Evolutionary conservation across 2,329 filamentous ascomycete species (phyloP).

Genomic region (Colletotrichum brevisporum): DNA sequence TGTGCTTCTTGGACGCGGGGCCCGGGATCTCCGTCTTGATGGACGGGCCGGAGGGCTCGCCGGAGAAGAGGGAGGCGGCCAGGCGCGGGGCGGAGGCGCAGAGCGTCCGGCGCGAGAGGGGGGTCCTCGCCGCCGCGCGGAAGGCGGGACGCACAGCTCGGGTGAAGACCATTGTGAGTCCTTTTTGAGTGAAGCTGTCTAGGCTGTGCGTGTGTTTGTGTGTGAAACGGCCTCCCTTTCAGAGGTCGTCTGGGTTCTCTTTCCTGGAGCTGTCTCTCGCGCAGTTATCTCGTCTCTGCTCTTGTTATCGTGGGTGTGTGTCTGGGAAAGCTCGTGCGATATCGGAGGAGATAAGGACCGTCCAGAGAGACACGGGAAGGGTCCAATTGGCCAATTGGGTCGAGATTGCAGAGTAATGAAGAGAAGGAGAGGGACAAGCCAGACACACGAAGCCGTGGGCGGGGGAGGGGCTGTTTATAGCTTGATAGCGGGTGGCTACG

Average conservation of each 20-base stretch:
- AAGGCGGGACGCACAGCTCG: slow-evolving; percentile 38
- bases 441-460: neutral
- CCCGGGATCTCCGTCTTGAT: slow-evolving; percentile 79
- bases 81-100: slow-evolving; percentile 35
- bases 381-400: slow-evolving; percentile 23
- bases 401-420: neutral
- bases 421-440: neutral
- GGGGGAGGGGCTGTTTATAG: slow-evolving; percentile 39
- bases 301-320: neutral
- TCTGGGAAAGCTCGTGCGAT: slow-evolving; percentile 10
- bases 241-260: neutral
- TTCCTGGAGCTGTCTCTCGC: neutral
- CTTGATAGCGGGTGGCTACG: slow-evolving; percentile 36
- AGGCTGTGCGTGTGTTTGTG: slow-evolving; percentile 7
- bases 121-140: slow-evolving; percentile 26
- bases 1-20: slow-evolving; percentile 78
- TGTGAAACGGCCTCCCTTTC: neutral
- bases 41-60: slow-evolving; percentile 66
- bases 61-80: slow-evolving; percentile 53
- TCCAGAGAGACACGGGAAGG: neutral
- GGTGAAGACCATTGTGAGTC: slow-evolving; percentile 32
- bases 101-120: slow-evolving; percentile 28
- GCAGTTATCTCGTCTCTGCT: neutral
- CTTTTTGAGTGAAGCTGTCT: neutral
- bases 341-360: slow-evolving; percentile 21